Conservation (phyloP, 805 yeast species). For the Yamadazyma philogaea region DNA sequence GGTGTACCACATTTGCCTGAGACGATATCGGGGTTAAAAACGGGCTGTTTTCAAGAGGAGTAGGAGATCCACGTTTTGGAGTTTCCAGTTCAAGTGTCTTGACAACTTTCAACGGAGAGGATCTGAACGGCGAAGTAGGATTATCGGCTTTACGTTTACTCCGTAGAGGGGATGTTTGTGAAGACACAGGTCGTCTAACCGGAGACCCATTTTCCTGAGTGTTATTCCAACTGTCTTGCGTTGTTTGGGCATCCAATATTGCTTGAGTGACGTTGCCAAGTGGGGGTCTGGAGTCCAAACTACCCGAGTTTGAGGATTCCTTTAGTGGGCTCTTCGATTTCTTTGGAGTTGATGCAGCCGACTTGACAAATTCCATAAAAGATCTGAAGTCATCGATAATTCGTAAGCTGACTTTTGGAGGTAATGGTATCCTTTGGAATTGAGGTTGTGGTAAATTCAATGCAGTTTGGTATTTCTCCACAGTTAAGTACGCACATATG, state of each 20-base stretch:
- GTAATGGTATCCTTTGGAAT: slow-evolving; percentile 55
- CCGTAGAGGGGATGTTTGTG: slow-evolving; percentile 1
- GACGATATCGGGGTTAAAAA: slow-evolving; percentile 9
- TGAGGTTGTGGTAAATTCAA: slow-evolving; percentile 50
- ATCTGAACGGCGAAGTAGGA: slow-evolving; percentile 29
- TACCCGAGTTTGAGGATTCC: not conserved
- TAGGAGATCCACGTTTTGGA: slow-evolving; percentile 2
- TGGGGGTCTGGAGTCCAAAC: slow-evolving; percentile 2
- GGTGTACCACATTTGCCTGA: slow-evolving; percentile 20
- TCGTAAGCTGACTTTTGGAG: slow-evolving; percentile 40
- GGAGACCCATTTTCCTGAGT: slow-evolving; percentile 1
- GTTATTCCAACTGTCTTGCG: not conserved
- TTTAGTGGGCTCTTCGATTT: not conserved
- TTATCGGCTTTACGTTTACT: slow-evolving; percentile 5
- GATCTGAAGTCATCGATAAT: slow-evolving; percentile 47
- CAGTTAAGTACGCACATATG: slow-evolving; percentile 62
- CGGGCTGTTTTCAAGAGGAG: not conserved
- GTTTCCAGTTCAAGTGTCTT: slow-evolving; percentile 21
- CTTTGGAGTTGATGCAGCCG: slow-evolving; percentile 17
- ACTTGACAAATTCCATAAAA: slow-evolving; percentile 16
- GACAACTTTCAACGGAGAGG: slow-evolving; percentile 38
- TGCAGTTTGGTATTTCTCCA: slow-evolving; percentile 42
- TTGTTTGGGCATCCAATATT: not conserved
- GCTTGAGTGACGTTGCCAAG: slow-evolving; percentile 2
- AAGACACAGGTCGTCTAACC: not conserved